These are phyloP conservation scores for Trichoderma sp. DNA, from an alignment of 2,329 filamentous ascomycete genomes.

Conservation along the genomic window DNA sequence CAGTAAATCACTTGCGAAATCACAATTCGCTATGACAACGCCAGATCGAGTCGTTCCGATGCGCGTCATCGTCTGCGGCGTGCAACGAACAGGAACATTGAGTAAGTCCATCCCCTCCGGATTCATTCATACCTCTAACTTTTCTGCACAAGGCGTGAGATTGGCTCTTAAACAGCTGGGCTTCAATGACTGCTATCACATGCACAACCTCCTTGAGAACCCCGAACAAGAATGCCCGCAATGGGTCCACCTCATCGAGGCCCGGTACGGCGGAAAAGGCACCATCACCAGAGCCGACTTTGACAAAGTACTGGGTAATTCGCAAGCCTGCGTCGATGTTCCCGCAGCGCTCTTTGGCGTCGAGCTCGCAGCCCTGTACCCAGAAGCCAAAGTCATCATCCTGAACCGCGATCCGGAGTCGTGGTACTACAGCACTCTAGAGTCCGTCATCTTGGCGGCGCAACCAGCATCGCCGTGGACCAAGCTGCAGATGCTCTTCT, in stretches of 20 bases:
- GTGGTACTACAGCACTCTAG: conserved; percentile 36
- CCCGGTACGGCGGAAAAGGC: conserved; percentile 33
- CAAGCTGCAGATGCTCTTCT: conserved; percentile 26
- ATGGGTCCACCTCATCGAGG: conserved; percentile 34
- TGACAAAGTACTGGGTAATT: conserved; percentile 45
- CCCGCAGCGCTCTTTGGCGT: conserved; percentile 52
- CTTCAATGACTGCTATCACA: conserved; percentile 38
- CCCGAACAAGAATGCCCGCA: conserved; percentile 25
- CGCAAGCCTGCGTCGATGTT: conserved; percentile 52
- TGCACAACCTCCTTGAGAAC: conserved; percentile 32
- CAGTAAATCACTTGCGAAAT: not conserved
- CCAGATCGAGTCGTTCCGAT: conserved; percentile 37
- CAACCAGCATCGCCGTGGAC: not conserved
- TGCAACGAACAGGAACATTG: conserved; percentile 39
- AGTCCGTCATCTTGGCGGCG: conserved; percentile 25
- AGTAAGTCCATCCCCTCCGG: conserved; percentile 28
- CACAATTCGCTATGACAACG: conserved; percentile 5
- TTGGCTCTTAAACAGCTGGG: conserved; percentile 36
- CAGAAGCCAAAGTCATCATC: conserved; percentile 40
- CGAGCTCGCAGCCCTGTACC: conserved; percentile 35
- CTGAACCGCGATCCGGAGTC: conserved; percentile 39
- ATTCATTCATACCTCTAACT: not conserved
- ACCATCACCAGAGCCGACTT: conserved; percentile 40
- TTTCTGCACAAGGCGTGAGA: conserved; percentile 31
- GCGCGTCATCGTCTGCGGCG: conserved; percentile 40